Conservation (phyloP, 2,329 filamentous ascomycete genomes). For the Pleoardoris graminearum region DNA sequence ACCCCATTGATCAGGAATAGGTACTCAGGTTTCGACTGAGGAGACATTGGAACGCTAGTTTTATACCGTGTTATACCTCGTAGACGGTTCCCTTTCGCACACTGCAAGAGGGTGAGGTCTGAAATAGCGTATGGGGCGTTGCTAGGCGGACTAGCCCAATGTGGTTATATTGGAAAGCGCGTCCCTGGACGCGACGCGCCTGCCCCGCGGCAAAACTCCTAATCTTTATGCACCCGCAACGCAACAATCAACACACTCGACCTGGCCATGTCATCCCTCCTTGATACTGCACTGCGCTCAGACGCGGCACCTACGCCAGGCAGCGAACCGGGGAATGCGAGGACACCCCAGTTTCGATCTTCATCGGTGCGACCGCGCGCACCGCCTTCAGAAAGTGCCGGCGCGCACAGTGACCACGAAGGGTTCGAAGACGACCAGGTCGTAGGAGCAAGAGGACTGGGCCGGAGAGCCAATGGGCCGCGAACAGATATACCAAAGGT, state of each 20-base stretch:
- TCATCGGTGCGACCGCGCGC: constrained; percentile 61
- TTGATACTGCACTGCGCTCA: constrained; percentile 56
- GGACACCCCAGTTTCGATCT: constrained; percentile 47
- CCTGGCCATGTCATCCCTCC: constrained; percentile 55
- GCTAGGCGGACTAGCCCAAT: background rate
- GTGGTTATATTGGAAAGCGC: constrained; percentile 10
- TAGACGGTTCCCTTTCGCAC: no score
- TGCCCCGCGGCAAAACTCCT: constrained; percentile 18
- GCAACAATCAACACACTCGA: constrained; percentile 11
- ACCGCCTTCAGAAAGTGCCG: constrained; percentile 56
- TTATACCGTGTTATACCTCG: no score
- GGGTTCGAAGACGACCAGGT: constrained; percentile 65
- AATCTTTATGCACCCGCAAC: constrained; percentile 11
- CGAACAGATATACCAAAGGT: constrained; percentile 68
- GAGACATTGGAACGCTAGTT: no score
- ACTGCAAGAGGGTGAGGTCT: no score
- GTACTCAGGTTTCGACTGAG: no score
- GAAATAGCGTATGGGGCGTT: no score
- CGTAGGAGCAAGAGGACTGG: constrained; percentile 54
- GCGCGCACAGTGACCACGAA: constrained; percentile 59
- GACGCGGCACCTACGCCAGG: constrained; percentile 48
- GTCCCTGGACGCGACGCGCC: constrained; percentile 8
- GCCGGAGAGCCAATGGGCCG: constrained; percentile 47
- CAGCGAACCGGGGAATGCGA: constrained; percentile 41
- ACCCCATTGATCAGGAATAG: no score